Evolutionary conservation across 1,284 basidiomycete genomes (phyloP).

Genomic region (Lentinula novae-zelandiae): DNA sequence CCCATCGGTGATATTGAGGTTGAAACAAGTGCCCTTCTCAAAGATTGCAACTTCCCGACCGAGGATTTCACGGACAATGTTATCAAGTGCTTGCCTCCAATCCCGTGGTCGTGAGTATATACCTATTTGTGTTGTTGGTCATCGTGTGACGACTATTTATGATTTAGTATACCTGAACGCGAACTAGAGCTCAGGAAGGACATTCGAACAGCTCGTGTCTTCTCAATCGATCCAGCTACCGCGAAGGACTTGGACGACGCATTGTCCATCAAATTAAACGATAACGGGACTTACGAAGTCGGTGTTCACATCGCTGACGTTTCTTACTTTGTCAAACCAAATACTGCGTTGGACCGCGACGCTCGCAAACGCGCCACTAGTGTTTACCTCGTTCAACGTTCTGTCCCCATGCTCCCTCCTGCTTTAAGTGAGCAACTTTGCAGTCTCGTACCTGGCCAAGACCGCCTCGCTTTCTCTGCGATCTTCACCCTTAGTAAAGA

Average conservation of each 20-base stretch:
- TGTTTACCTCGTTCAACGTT: constrained; percentile 93
- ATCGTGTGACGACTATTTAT: constrained; percentile 9
- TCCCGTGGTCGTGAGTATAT: constrained; percentile 82
- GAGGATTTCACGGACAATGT: constrained; percentile 93
- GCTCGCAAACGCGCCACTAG: constrained; percentile 96
- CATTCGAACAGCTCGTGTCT: constrained; percentile 80
- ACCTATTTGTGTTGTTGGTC: constrained; percentile 3
- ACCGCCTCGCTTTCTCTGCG: constrained; percentile 87
- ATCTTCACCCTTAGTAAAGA: constrained; percentile 87
- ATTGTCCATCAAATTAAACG: constrained; percentile 82
- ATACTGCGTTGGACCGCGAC: constrained; percentile 95
- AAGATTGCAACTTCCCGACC: constrained; percentile 97
- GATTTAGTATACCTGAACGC: constrained; percentile 79
- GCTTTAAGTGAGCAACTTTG: constrained; percentile 89
- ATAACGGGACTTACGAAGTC: constrained; percentile 88
- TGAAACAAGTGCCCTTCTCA: constrained; percentile 94
- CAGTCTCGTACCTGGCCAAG: constrained; percentile 83
- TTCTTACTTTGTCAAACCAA: constrained; percentile 93
- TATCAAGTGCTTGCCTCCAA: constrained; percentile 92
- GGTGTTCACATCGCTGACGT: constrained; percentile 97
- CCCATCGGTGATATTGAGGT: constrained; percentile 98
- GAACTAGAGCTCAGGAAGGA: constrained; percentile 88
- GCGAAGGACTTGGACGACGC: constrained; percentile 97
- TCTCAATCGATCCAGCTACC: constrained; percentile 89
- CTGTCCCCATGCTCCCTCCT: constrained; percentile 96